Evolutionary conservation across 805 yeast genomes (phyloP).

Genomic region (Saturnispora quitensis): DNA sequence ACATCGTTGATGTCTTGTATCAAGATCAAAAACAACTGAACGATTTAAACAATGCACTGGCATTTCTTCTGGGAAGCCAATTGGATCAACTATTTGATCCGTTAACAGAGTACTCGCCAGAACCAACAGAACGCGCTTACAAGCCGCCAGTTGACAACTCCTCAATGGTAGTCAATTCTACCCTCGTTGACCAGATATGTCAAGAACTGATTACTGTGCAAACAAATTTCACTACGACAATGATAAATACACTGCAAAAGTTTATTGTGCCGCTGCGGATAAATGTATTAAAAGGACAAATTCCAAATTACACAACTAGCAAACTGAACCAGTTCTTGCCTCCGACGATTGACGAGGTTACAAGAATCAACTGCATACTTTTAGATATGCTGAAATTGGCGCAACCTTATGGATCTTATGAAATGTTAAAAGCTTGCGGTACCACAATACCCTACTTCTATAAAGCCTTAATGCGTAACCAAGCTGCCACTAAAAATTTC

Average conservation of each 20-base stretch:
- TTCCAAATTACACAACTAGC: constrained; percentile 47
- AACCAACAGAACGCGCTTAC: constrained; percentile 66
- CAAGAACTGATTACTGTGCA: constrained; percentile 64
- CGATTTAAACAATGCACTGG: constrained; percentile 67
- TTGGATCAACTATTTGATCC: constrained; percentile 87
- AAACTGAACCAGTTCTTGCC: constrained; percentile 77
- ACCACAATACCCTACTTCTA: constrained; percentile 82
- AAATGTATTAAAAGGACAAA: constrained; percentile 47
- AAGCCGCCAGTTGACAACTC: constrained; percentile 39
- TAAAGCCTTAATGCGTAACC: constrained; percentile 88
- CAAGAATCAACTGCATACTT: constrained; percentile 79
- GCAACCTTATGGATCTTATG: constrained; percentile 58
- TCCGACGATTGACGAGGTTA: constrained; percentile 91
- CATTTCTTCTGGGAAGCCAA: constrained; percentile 72
- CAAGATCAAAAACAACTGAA: constrained; percentile 24
- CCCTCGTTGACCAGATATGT: constrained; percentile 43
- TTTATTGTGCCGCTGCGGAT: constrained; percentile 73
- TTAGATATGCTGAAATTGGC: constrained; percentile 68
- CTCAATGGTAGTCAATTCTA: constrained; percentile 16
- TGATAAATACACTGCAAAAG: constrained; percentile 70
- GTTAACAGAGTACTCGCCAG: constrained; percentile 84
- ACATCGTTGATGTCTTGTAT: constrained; percentile 68
- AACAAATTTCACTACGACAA: constrained; percentile 58
- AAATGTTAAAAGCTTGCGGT: constrained; percentile 72
- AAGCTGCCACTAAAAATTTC: constrained; percentile 77